A percentile compares a stretch with the other conserved stretches of the same genome.
phyloP scores from a whole-genome alignment of 192 early-diverging fungal genomes.

The Coemansia sp. region DNA sequence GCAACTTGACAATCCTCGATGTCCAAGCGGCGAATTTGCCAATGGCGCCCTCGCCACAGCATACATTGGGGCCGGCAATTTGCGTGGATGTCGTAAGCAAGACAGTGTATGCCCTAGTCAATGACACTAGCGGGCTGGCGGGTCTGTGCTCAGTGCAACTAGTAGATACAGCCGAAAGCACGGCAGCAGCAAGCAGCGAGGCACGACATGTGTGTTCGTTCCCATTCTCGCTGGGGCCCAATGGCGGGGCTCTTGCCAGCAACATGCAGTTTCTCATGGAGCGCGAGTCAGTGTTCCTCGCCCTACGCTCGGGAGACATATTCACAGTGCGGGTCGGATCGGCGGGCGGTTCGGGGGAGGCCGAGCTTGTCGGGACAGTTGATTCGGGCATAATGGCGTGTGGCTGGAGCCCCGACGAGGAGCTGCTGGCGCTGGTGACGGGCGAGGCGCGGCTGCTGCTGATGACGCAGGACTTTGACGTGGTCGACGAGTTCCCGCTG shows the following conservation, averaged over 20 bases:
- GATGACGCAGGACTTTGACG: conserved; percentile 95
- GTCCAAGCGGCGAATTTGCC: conserved; percentile 18
- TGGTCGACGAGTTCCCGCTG: conserved; percentile 77
- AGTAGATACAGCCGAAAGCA: neutral
- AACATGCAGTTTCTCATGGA: conserved; percentile 55
- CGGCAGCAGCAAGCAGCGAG: neutral
- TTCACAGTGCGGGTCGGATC: conserved; percentile 18
- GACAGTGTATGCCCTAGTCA: conserved; percentile 2
- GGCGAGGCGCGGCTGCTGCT: conserved; percentile 55
- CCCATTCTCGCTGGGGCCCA: conserved; percentile 25
- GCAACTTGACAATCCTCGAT: conserved; percentile 23
- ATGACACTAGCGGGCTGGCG: conserved; percentile 8
- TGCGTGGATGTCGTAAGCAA: conserved; percentile 16
- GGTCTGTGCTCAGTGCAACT: neutral
- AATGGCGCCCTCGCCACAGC: neutral
- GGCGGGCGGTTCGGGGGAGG: neutral
- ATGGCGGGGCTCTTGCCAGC: conserved; percentile 5
- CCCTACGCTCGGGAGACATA: conserved; percentile 53
- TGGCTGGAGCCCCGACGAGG: conserved; percentile 88
- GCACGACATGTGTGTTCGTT: neutral
- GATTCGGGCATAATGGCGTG: conserved; percentile 29
- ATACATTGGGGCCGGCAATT: conserved; percentile 5
- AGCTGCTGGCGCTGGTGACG: conserved; percentile 77
- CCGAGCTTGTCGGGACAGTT: conserved; percentile 33
- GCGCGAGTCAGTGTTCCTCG: conserved; percentile 52